A percentile compares a stretch with the other conserved stretches of the same genome.
These are phyloP conservation scores for Saccharomycopsis javanensis DNA, from an alignment of 805 yeast genomes.

Conservation along the genomic window DNA sequence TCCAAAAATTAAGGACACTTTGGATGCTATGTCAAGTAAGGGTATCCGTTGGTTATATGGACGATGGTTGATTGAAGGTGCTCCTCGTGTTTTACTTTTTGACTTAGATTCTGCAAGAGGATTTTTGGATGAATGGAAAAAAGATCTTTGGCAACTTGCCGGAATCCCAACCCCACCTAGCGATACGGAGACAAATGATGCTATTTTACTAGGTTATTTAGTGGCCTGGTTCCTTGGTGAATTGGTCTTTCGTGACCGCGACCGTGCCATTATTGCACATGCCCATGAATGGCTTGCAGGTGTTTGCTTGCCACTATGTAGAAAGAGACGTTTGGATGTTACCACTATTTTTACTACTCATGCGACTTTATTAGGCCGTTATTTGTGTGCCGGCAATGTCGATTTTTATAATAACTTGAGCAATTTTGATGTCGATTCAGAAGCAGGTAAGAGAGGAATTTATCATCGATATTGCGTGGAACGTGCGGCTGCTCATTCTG, in stretches of 20 bases:
- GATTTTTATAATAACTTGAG: constrained; percentile 91
- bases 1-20: constrained; percentile 43
- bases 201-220: constrained; percentile 82
- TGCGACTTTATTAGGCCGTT: constrained; percentile 91
- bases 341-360: constrained; percentile 96
- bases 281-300: constrained; percentile 99
- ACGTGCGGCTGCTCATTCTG: constrained; percentile 90
- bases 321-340: constrained; percentile 85
- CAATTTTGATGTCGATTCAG: constrained; percentile 89
- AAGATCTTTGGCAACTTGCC: constrained; percentile 82
- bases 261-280: constrained; percentile 85
- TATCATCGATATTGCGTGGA: constrained; percentile 96
- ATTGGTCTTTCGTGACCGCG: constrained; percentile 70
- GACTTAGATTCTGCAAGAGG: constrained; percentile 68
- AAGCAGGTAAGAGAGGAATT: constrained; percentile 96
- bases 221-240: constrained; percentile 98
- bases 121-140: constrained; percentile 83
- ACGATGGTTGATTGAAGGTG: constrained; percentile 96
- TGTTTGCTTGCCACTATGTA: constrained; percentile 84
- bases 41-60: constrained; percentile 84
- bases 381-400: constrained; percentile 91
- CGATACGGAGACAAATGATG: constrained; percentile 85
- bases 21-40: constrained; percentile 70
- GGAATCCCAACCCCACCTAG: constrained; percentile 91
- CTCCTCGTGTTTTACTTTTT: constrained; percentile 85